Evolutionary conservation across 352 stramenopile genomes (phyloP), one percentile per base, ranked within the genome.

Genomic region (Phytopythium cucurbitacearum): DNA sequence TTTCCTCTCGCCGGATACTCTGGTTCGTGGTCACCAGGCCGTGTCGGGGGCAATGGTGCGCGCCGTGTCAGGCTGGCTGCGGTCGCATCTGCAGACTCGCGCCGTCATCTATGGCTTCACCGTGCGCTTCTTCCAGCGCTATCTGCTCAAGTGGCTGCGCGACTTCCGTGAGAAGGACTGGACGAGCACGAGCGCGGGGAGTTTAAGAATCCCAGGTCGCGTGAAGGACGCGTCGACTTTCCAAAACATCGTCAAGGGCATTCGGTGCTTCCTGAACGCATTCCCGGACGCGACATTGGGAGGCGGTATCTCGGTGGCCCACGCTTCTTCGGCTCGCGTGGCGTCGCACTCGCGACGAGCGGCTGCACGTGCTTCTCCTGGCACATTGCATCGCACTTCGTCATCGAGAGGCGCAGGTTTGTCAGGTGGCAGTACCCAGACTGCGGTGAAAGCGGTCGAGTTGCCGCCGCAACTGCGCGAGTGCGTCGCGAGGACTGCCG

Each of bases 181-280:
- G 32, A 7, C 51, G 41, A 41, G 48, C 15, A 6, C 60, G 42
- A 13, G 40, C 40, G 46, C 56, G 48, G 21, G 21, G 21, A 28
- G 21, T 28, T 28, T 28, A 28, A 28, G 21, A 28, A 28, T 28
- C 21, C 21, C 21, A 28, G 13, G 39, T 37, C 44, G 62, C 11
- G 50, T 56, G 38, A 73, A 79, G 45, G 69, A 82, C 33, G 57
- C 60, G 0, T 62, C 64, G 32, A 77, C 75, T 3, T 80, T 85
- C 40, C 78, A 91, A 55, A 91, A 93, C 49, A 82, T 91, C 57
- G 76, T 93, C 42, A 89, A 89, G 50, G 82, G 82, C 34, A 64
- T 93, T 36, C 77, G 80, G 7, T 87, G 78, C 57, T 91, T 93
- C 48, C 39, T 93, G 41, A 59, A 76, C 33, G 65, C 72, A 34